phyloP scores from a whole-genome alignment of 192 early-diverging fungal genomes.

The Chytriomyces hyalinus region DNA sequence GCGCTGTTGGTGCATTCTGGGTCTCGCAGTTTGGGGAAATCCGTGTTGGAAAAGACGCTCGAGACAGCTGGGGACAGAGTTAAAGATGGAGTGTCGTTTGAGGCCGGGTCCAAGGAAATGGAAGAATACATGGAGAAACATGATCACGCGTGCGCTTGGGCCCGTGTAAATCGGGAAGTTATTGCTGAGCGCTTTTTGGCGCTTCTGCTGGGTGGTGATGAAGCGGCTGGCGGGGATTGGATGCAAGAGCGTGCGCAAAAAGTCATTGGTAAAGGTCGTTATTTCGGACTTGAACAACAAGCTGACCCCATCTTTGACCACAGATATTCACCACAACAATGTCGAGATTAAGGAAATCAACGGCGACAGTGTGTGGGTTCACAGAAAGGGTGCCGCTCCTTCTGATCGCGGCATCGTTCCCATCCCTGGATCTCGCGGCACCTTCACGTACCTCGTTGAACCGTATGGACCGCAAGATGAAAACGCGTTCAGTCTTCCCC shows the following conservation, averaged over 20 bases:
- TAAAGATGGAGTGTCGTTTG: conserved; percentile 6
- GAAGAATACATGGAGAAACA: conserved; percentile 53
- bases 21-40: conserved; percentile 60
- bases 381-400: conserved; percentile 68
- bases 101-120: conserved; percentile 32
- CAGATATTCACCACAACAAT: conserved; percentile 65
- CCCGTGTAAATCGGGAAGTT: conserved; percentile 55
- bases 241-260: not conserved
- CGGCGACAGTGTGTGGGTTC: conserved; percentile 47
- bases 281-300: conserved; percentile 40
- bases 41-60: conserved; percentile 47
- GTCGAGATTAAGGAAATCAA: conserved; percentile 39
- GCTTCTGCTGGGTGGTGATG: conserved; percentile 28
- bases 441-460: conserved; percentile 61
- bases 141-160: conserved; percentile 57
- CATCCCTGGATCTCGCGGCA: conserved; percentile 64
- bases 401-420: conserved; percentile 57
- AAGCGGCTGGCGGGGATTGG: not conserved
- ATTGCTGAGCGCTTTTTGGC: conserved; percentile 59
- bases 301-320: conserved; percentile 3
- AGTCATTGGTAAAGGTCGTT: conserved; percentile 15
- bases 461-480: conserved; percentile 43
- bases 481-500: conserved; percentile 62
- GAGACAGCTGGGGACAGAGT: not conserved
- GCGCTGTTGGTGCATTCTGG: conserved; percentile 62